Evolutionary conservation across 2,329 filamentous ascomycete species (phyloP), one percentile per base, ranked within the genome.

Genomic region (Aureobasidium musti): DNA sequence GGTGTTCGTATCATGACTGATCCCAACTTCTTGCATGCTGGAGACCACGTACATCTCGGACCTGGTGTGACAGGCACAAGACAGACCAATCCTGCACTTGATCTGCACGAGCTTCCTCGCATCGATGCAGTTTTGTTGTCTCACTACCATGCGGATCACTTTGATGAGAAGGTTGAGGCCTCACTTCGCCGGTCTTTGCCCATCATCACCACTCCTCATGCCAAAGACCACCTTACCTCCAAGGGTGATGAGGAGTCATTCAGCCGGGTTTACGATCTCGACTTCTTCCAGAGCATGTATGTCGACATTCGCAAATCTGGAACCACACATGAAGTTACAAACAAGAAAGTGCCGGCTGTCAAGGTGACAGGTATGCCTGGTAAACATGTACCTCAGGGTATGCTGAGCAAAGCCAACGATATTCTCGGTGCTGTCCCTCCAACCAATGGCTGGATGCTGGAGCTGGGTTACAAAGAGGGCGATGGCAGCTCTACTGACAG

Each of bases 391-490:
- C 81, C 83, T 0, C 75, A 77, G 23, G 72, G 79, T 1, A 79
- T 77, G 0, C 71, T 83, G 2, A 70, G 78, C 21, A 74, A 78
- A 17, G 79, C 77, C 19, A 85, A 85, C 71, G 79, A 83, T 33
- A 54, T 82, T 10, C 76, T 83, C n/a, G 71, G 76, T 26, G 82
- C 82, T 1, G 80, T 89, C 4, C 87, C 87, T 5, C 87, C 86
- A 2, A 88, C 84, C 1, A 89, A 89, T 72, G 87, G 87, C 37
- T 89, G 87, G 86, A 84, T 89, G 77, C 68, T 89, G 4, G 86
- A 89, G 73, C 76, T 89, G 11, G 86, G 87, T 1, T 81, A 84
- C 70, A 74, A 33, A 66, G 72, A 49, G 41, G 67, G 19, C 23
- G 67, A 65, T 35, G 26, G 35, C 30, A 54, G 41, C 21, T 43